Percentiles rank a stretch among this genome's conserved stretches.
Evolutionary conservation across 352 stramenopile species (phyloP).

Genomic region (Lagenidium giganteum): DNA sequence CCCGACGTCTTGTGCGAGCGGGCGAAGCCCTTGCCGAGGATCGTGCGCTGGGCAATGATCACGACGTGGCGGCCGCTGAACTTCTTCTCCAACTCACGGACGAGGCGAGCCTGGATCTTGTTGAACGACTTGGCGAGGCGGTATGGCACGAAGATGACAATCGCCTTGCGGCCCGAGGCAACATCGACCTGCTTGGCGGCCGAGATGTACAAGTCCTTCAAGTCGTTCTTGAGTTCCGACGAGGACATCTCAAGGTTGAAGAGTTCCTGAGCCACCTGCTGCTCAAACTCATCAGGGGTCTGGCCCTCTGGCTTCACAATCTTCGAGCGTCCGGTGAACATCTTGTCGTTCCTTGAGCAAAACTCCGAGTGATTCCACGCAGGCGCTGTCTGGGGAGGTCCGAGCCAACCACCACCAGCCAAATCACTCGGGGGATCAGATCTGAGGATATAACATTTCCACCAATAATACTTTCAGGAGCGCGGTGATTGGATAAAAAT

Average conservation of each 20-base stretch:
- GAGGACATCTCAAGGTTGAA: slow-evolving; percentile 90
- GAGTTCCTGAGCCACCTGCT: slow-evolving; percentile 86
- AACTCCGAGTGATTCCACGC: slow-evolving; percentile 42
- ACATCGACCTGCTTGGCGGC: slow-evolving; percentile 99
- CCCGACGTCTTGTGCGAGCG: slow-evolving; percentile 94
- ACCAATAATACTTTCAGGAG: too few relatives aligned
- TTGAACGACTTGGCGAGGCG: slow-evolving; percentile 97
- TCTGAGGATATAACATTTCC: too few relatives aligned
- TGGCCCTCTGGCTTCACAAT: slow-evolving; percentile 86
- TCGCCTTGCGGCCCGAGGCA: slow-evolving; percentile 93
- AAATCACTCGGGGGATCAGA: too few relatives aligned
- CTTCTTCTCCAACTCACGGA: slow-evolving; percentile 99
- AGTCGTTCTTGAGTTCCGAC: slow-evolving; percentile 96
- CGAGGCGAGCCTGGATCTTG: slow-evolving; percentile 98
- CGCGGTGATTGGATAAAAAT: too few relatives aligned
- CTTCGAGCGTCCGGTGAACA: slow-evolving; percentile 57
- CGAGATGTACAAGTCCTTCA: slow-evolving; percentile 98
- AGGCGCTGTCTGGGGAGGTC: too few relatives aligned
- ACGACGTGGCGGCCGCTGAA: slow-evolving; percentile 98
- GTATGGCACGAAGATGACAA: slow-evolving; percentile 99
- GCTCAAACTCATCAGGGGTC: slow-evolving; percentile 84
- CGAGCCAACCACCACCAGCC: too few relatives aligned
- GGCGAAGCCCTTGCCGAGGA: slow-evolving; percentile 96
- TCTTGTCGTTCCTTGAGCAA: slow-evolving; percentile 46
- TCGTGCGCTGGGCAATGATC: slow-evolving; percentile 99